Conservation (phyloP, 2,329 filamentous ascomycete genomes). For the Phialemoniopsis sp. region DNA sequence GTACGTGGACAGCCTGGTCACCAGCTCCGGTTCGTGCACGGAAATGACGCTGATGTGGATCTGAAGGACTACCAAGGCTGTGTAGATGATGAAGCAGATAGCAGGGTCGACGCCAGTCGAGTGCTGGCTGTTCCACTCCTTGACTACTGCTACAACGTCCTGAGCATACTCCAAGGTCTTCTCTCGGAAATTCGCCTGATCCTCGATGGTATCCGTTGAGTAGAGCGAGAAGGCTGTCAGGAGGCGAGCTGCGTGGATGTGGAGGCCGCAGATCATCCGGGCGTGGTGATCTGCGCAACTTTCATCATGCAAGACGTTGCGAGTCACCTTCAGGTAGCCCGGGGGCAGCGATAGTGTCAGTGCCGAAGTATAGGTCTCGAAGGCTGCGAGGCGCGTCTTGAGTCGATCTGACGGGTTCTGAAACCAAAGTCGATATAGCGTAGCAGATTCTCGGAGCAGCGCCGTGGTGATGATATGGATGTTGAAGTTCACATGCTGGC, state of each 20-base stretch:
- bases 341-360: no score
- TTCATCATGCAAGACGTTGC: conserved; percentile 14
- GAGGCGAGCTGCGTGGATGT: conserved; percentile 16
- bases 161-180: conserved; percentile 21
- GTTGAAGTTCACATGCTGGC: conserved; percentile 13
- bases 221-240: conserved; percentile 12
- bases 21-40: no score
- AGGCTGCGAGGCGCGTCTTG: no score
- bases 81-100: conserved; percentile 24
- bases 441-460: conserved; percentile 17
- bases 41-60: conserved; percentile 12
- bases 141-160: conserved; percentile 19
- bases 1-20: no score
- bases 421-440: conserved; percentile 12
- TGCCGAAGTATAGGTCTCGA: no score
- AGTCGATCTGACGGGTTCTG: conserved; percentile 13
- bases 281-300: conserved; percentile 16
- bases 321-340: no score
- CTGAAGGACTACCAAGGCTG: conserved; percentile 20
- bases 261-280: conserved; percentile 17
- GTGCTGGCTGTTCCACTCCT: conserved; percentile 24
- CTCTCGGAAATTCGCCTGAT: background rate
- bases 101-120: conserved; percentile 24
- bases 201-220: conserved; percentile 10
- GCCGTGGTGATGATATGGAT: conserved; percentile 21